Evolutionary conservation across 2,329 filamentous ascomycete species (phyloP), one percentile per base, ranked within the genome.

Genomic region (Nigrospora oryzae): DNA sequence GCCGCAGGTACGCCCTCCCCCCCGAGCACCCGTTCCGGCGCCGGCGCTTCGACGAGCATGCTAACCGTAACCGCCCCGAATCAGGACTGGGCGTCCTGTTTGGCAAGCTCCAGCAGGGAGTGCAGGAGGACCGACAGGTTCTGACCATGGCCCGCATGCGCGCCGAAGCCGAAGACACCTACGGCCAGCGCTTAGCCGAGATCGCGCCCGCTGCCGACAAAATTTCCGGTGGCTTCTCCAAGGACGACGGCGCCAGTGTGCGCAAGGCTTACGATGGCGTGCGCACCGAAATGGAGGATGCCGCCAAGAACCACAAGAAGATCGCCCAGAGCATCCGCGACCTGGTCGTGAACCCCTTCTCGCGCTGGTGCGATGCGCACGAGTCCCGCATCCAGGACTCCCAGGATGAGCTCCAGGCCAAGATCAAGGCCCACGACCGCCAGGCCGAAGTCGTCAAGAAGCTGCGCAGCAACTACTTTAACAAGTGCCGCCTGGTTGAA

Each of bases 231-330:
- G 93, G 93, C 46, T 98, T 98, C 64, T 73, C 75, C 43, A 83
- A 84, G 65, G 93, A 98, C 66, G 94, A 98, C 64, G 93, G 93
- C 57, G 94, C 93, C 51, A 98, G 89, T 62, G 84, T 94, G 60
- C 83, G 89, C 60, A 98, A 97, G 88, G 91, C 91, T 42, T 97
- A 94, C 64, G 91, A 97, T 59, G 91, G 91, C 51, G 85, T 97
- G 53, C 86, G 89, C 52, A 80, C 75, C 46, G 90, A 96, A 67
- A 96, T 97, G 90, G 79, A 89, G 54, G 87, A 95, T 61, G 90
- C 90, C 23, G 74, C 89, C 43, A 85, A 83, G 57, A 95, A 82
- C 64, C 93, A 98, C 74, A 85, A 84, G 63, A 96, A 95, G 70
- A 97, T 98, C 53, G 89, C 90, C 36, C 88, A 89, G 61, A 96